Evolutionary conservation across 768 basidiomycete genomes (phyloP).

Genomic region (Kwoniella europaea): DNA sequence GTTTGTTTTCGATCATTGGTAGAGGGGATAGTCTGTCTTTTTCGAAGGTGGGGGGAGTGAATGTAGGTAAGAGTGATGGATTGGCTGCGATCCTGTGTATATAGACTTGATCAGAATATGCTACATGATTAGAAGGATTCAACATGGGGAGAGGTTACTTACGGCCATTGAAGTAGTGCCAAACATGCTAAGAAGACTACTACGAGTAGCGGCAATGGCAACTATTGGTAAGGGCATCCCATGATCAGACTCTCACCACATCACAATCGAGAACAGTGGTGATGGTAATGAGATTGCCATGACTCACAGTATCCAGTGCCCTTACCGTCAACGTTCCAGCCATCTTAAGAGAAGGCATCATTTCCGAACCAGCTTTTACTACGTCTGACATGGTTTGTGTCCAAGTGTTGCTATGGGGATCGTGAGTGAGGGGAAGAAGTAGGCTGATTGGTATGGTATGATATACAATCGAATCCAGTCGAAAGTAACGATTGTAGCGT

Average conservation of each 20-base stretch:
- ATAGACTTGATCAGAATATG: background rate
- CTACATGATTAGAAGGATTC: background rate
- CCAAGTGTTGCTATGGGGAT: background rate
- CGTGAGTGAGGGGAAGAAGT: background rate
- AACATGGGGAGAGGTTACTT: constrained; percentile 19
- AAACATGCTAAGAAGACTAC: constrained; percentile 37
- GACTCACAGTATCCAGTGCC: constrained; percentile 38
- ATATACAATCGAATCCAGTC: constrained; percentile 7
- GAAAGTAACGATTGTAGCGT: background rate
- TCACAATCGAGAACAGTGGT: background rate
- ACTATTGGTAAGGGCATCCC: constrained; percentile 9
- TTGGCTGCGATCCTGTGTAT: constrained; percentile 4
- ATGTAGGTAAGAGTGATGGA: constrained; percentile 24
- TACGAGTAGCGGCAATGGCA: constrained; percentile 41
- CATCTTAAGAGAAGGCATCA: constrained; percentile 21
- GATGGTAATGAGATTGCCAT: background rate
- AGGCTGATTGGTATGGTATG: background rate
- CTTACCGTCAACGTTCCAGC: constrained; percentile 22
- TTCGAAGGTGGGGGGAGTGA: constrained; percentile 21
- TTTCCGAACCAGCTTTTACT: constrained; percentile 14
- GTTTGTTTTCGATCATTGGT: constrained; percentile 19
- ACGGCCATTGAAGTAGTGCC: constrained; percentile 39
- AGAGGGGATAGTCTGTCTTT: constrained; percentile 23
- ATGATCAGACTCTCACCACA: background rate
- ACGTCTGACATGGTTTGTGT: constrained; percentile 13